These are phyloP conservation scores for Pterocarpus santalinus DNA, from an alignment of 306 rosid species.

Conservation along the genomic window DNA sequence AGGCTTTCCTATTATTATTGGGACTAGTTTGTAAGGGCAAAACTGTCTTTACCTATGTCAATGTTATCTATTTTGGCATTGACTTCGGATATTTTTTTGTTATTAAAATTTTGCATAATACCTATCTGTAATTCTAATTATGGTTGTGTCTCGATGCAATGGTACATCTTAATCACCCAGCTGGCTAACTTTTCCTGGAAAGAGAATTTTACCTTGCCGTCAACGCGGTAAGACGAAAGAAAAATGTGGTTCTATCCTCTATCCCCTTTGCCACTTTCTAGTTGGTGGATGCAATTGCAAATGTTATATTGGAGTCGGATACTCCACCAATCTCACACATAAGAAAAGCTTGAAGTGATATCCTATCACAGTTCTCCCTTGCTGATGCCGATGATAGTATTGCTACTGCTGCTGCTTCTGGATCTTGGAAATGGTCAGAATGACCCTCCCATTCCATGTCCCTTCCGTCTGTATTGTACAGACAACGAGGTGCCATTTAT, in stretches of 20 bases:
- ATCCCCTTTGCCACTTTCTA: too few species aligned
- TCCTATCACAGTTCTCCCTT: neutral
- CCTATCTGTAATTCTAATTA: too few species aligned
- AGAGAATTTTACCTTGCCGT: too few species aligned
- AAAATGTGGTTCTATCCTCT: too few species aligned
- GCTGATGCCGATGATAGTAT: neutral
- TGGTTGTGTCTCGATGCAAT: too few species aligned
- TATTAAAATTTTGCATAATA: too few species aligned
- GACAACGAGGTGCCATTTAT: neutral
- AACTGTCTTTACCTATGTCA: neutral
- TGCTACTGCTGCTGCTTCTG: neutral
- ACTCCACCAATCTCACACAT: neutral
- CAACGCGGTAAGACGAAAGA: too few species aligned
- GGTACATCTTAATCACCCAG: too few species aligned
- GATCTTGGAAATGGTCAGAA: neutral
- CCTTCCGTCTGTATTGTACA: conserved; percentile 8
- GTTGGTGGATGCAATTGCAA: too few species aligned
- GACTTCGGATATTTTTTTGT: neutral
- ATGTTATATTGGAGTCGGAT: neutral
- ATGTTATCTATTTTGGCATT: neutral
- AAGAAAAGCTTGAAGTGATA: too few species aligned
- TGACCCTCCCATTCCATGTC: neutral
- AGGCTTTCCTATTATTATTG: neutral
- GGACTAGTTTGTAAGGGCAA: neutral
- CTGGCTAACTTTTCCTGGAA: too few species aligned